Evolutionary conservation across 2,329 filamentous ascomycete species (phyloP).

Genomic region (Phyllosticta paracitricarpa): DNA sequence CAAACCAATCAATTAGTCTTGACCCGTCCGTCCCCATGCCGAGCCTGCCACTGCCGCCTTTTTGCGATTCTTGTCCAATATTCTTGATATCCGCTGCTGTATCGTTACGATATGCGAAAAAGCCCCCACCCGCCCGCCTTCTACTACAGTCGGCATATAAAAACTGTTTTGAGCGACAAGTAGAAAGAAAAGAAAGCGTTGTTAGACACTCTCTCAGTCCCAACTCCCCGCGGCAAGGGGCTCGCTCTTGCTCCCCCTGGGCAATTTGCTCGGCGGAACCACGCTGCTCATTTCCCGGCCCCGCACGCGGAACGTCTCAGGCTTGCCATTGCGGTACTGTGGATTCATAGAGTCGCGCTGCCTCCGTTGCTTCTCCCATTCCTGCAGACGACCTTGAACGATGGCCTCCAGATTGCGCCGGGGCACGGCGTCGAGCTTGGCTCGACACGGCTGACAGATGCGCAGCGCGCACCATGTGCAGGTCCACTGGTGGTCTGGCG

Average conservation of each 20-base stretch:
- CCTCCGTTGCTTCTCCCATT: not conserved
- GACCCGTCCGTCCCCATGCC: not conserved
- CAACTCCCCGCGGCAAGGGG: not conserved
- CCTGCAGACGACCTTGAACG: not conserved
- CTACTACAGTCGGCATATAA: not conserved
- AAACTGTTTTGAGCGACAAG: not conserved
- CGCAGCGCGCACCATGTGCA: constrained; percentile 29
- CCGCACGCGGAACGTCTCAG: not conserved
- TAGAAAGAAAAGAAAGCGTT: not conserved
- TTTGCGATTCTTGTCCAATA: not conserved
- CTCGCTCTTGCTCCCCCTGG: not conserved
- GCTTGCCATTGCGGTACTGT: not conserved
- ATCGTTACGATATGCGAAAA: not conserved
- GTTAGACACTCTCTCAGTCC: not conserved
- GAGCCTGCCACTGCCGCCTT: not conserved
- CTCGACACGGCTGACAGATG: constrained; percentile 23
- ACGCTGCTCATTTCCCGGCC: not conserved
- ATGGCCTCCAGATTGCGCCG: not conserved
- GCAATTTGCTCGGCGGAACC: not conserved
- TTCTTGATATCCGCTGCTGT: not conserved
- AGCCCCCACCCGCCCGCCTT: not conserved
- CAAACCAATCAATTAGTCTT: not conserved
- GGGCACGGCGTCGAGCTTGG: constrained; percentile 14
- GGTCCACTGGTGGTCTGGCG: constrained; percentile 20
- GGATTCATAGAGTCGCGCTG: not conserved